Conservation (phyloP, 2,329 filamentous ascomycete genomes). For the Chaetomiaceae sp. region DNA sequence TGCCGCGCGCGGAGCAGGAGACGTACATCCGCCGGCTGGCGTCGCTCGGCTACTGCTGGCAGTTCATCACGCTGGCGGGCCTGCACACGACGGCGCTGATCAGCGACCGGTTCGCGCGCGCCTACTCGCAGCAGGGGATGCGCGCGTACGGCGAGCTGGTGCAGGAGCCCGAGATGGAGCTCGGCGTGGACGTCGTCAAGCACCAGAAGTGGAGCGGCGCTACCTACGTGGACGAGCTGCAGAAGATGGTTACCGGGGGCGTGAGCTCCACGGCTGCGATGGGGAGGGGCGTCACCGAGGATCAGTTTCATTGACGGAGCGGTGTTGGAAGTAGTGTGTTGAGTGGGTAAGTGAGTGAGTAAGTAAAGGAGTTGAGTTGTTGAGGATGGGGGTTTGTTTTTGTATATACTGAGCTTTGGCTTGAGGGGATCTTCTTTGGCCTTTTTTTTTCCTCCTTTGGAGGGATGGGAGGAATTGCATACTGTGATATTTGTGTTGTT, state of each 20-base stretch:
- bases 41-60: slow-evolving; percentile 93
- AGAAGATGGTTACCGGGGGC: slow-evolving; percentile 96
- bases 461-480: too few species aligned
- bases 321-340: neutral
- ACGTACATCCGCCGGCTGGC: slow-evolving; percentile 93
- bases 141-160: slow-evolving; percentile 94
- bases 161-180: slow-evolving; percentile 94
- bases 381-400: too few species aligned
- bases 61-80: slow-evolving; percentile 98
- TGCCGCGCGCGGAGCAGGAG: slow-evolving; percentile 87
- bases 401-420: too few species aligned
- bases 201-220: slow-evolving; percentile 99
- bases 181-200: slow-evolving; percentile 87
- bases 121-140: slow-evolving; percentile 82
- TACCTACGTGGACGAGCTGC: slow-evolving; percentile 86
- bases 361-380: too few species aligned
- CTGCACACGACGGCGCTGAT: slow-evolving; percentile 94
- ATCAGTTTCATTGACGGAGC: slow-evolving; percentile 69
- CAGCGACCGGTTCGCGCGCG: slow-evolving; percentile 79
- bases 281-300: slow-evolving; percentile 96
- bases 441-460: too few species aligned
- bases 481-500: too few species aligned
- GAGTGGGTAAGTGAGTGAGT: neutral
- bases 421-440: too few species aligned
- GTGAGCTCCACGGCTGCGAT: slow-evolving; percentile 90